phyloP scores from a whole-genome alignment of 2,329 filamentous ascomycete genomes.

The Saccharata proteae region DNA sequence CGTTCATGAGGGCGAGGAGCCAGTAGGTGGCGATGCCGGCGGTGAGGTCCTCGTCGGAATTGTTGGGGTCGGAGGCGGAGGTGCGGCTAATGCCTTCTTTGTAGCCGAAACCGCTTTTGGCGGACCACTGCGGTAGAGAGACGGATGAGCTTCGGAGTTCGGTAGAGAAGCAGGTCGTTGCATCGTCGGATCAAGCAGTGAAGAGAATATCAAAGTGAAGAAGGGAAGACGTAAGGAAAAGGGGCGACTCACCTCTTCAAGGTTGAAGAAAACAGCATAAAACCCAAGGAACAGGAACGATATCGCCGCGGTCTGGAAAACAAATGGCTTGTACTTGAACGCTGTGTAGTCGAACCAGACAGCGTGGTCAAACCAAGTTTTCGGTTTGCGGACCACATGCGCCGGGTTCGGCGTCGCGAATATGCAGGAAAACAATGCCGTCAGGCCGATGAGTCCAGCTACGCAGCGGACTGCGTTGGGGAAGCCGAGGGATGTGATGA shows the following conservation, averaged over 20 bases:
- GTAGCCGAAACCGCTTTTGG: conserved; percentile 28
- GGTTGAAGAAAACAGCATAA: conserved; percentile 41
- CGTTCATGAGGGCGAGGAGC: conserved; percentile 40
- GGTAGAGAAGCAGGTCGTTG: background rate
- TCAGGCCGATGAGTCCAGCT: conserved; percentile 27
- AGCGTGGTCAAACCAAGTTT: conserved; percentile 24
- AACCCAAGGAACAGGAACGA: conserved; percentile 39
- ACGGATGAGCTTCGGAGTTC: background rate
- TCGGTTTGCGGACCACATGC: conserved; percentile 25
- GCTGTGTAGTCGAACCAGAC: conserved; percentile 35
- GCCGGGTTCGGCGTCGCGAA: conserved; percentile 32
- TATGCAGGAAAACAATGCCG: conserved; percentile 29
- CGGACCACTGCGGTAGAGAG: conserved; percentile 29
- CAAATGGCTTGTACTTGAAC: conserved; percentile 30
- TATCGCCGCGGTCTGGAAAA: conserved; percentile 33
- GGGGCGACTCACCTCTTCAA: conserved; percentile 37
- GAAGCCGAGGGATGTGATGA: conserved; percentile 32
- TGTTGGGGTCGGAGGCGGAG: conserved; percentile 9
- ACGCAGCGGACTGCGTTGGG: conserved; percentile 32
- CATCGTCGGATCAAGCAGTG: background rate
- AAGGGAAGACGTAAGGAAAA: too few relatives aligned
- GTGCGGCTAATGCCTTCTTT: conserved; percentile 15
- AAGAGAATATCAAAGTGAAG: too few relatives aligned
- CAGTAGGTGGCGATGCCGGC: conserved; percentile 34
- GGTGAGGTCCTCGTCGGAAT: conserved; percentile 10